phyloP scores from a whole-genome alignment of 78 protist species.

The Carpediemonas membranifera region DNA sequence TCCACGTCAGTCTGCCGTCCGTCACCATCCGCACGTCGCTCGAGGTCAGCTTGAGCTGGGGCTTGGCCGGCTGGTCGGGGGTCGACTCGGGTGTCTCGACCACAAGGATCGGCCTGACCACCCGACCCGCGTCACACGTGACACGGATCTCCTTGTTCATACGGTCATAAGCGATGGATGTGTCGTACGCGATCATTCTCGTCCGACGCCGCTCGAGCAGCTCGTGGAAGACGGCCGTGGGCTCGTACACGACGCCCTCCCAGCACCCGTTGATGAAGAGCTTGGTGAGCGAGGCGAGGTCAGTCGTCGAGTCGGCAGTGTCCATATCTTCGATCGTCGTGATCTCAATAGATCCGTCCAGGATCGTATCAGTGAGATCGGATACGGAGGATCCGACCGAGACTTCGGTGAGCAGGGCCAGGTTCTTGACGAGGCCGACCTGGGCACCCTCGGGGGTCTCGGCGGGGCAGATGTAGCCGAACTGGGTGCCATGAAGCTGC shows the following conservation, averaged over 20 bases:
- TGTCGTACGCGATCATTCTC: too few relatives aligned
- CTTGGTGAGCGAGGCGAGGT: slow-evolving; percentile 56
- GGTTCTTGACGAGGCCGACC: slow-evolving; percentile 95
- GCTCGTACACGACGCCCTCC: slow-evolving; percentile 79
- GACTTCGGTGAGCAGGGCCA: slow-evolving; percentile 84
- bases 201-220: too few relatives aligned
- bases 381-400: slow-evolving; percentile 56
- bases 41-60: too few relatives aligned
- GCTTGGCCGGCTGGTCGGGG: too few relatives aligned
- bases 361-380: background rate
- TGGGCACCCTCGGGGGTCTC: slow-evolving; percentile 84
- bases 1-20: slow-evolving; percentile 56
- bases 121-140: slow-evolving; percentile 84
- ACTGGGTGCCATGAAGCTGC: slow-evolving; percentile 95
- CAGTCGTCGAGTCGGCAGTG: slow-evolving; percentile 4
- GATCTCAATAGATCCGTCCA: too few relatives aligned
- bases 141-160: slow-evolving; percentile 67
- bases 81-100: too few relatives aligned
- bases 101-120: slow-evolving; percentile 80
- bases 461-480: slow-evolving; percentile 98
- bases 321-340: too few relatives aligned
- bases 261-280: slow-evolving; percentile 94
- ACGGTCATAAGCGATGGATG: slow-evolving; percentile 71
- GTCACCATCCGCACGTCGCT: background rate
- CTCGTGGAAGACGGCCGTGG: slow-evolving; percentile 43